Evolutionary conservation across 1,284 basidiomycete genomes (phyloP).

Genomic region (Cryptococcus sp.): DNA sequence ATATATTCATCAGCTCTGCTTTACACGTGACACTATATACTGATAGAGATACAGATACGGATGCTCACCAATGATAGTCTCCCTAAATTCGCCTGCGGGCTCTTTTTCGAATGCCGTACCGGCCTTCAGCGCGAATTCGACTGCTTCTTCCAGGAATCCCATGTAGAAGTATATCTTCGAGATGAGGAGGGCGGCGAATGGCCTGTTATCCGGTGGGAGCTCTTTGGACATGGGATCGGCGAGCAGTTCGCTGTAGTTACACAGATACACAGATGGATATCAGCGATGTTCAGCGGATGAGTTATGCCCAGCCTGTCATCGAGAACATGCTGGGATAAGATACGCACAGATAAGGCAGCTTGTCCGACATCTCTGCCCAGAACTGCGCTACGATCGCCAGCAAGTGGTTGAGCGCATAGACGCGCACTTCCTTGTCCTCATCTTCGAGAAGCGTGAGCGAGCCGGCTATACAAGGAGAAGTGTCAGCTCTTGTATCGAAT

Average conservation of each 20-base stretch:
- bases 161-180: constrained; percentile 97
- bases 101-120: constrained; percentile 80
- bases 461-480: constrained; percentile 62
- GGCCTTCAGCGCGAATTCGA: constrained; percentile 89
- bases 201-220: constrained; percentile 69
- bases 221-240: constrained; percentile 72
- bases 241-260: constrained; percentile 70
- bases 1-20: background rate
- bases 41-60: too few species aligned
- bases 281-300: too few species aligned
- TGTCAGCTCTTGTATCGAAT: background rate
- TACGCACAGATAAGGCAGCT: constrained; percentile 81
- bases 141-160: constrained; percentile 87
- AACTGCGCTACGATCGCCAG: constrained; percentile 84
- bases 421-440: constrained; percentile 75
- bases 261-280: too few species aligned
- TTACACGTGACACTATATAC: background rate
- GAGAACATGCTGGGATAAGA: too few species aligned
- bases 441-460: constrained; percentile 87
- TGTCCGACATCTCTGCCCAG: constrained; percentile 97
- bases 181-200: constrained; percentile 81
- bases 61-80: constrained; percentile 83
- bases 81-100: constrained; percentile 77
- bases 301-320: too few species aligned
- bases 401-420: constrained; percentile 83